phyloP scores from a whole-genome alignment of 1,139 yeast genomes.

The Spathaspora sp. region DNA sequence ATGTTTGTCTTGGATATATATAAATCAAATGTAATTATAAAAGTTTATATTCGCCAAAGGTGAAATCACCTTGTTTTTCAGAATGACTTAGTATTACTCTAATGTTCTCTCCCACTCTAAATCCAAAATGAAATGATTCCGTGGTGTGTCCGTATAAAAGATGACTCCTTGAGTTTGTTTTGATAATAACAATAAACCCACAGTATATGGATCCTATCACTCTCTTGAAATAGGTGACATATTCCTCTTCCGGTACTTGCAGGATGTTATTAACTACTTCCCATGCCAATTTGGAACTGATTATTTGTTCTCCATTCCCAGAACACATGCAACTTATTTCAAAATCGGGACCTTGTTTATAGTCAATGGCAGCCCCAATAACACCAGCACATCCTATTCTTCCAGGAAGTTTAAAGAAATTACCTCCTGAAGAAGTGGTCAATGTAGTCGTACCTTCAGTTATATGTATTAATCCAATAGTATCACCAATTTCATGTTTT shows the following conservation, averaged over 20 bases:
- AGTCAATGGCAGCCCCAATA: slow-evolving; percentile 44
- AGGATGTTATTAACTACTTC: slow-evolving; percentile 19
- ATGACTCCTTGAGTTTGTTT: slow-evolving; percentile 14
- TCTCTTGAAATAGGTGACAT: slow-evolving; percentile 13
- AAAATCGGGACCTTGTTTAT: slow-evolving; percentile 12
- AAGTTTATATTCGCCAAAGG: slow-evolving; percentile 36
- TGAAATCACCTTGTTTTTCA: slow-evolving; percentile 23
- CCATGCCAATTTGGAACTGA: slow-evolving; percentile 40
- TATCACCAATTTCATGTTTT: slow-evolving; percentile 23
- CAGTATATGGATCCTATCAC: slow-evolving; percentile 21
- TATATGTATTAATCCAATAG: slow-evolving; percentile 31
- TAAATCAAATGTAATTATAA: slow-evolving; percentile 5
- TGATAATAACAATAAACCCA: slow-evolving; percentile 31
- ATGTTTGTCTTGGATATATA: slow-evolving; percentile 7
- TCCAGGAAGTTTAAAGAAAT: slow-evolving; percentile 48
- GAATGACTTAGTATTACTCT: slow-evolving; percentile 30
- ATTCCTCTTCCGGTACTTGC: slow-evolving; percentile 9
- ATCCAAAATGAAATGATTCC: slow-evolving; percentile 45
- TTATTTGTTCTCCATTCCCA: slow-evolving; percentile 58
- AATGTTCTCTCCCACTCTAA: slow-evolving; percentile 15
- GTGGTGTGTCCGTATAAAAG: slow-evolving; percentile 44
- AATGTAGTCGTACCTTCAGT: slow-evolving; percentile 18
- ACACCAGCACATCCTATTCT: slow-evolving; percentile 56
- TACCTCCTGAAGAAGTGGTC: slow-evolving; percentile 54
- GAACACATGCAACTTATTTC: slow-evolving; percentile 47